These are phyloP conservation scores for Cucurbita moschata DNA, from an alignment of 306 rosid species.

Conservation along the genomic window DNA sequence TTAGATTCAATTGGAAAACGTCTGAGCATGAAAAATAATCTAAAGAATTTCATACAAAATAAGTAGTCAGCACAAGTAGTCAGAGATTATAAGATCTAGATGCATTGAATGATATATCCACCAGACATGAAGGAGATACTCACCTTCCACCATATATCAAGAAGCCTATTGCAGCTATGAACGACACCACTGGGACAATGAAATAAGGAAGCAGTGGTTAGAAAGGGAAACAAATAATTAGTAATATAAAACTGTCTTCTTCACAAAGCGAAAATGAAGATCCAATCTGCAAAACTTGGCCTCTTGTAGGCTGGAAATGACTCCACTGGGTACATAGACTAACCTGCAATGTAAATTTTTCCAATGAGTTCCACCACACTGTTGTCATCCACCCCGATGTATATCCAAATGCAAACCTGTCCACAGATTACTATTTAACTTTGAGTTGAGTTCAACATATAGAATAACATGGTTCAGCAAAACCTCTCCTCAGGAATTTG, in stretches of 20 bases:
- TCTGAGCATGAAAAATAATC: conserved; percentile 93
- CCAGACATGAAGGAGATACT: conserved; percentile 19
- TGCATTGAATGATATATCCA: conserved; percentile 9
- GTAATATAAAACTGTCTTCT: background rate
- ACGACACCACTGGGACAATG: conserved; percentile 51
- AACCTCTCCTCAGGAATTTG: background rate
- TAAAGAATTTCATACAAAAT: conserved; percentile 11
- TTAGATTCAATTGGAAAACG: conserved; percentile 95
- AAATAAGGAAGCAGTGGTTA: background rate
- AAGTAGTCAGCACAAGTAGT: background rate
- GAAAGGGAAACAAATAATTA: background rate
- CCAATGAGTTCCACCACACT: conserved; percentile 46
- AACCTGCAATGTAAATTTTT: conserved; percentile 83
- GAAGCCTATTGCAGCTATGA: conserved; percentile 83
- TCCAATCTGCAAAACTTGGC: conserved; percentile 5
- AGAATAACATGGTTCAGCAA: background rate
- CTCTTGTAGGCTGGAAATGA: conserved; percentile 5
- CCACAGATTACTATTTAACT: conserved; percentile 10
- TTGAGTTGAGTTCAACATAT: conserved; percentile 1
- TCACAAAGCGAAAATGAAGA: conserved; percentile 6
- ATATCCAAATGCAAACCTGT: conserved; percentile 82
- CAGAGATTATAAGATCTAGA: conserved; percentile 4
- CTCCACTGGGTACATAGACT: conserved; percentile 11
- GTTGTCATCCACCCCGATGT: conserved; percentile 61
- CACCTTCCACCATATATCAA: conserved; percentile 94